Percentiles rank a stretch among this genome's conserved stretches.
Conservation (phyloP, 83 land plant species). For the Diphasiastrum complanatum region DNA sequence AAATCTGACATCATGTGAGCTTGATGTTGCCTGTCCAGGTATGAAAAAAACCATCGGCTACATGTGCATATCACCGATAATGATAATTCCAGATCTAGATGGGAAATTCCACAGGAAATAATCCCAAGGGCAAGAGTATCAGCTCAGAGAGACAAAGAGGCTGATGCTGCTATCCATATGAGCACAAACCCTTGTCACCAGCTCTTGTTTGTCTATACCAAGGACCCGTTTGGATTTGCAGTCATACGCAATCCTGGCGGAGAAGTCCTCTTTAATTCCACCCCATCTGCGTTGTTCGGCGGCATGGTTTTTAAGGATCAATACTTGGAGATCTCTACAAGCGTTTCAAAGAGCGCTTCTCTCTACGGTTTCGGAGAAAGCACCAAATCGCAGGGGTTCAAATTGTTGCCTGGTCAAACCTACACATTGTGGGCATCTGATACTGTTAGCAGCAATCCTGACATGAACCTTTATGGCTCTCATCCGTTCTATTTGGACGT, state of each 20-base stretch:
- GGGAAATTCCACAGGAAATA: slow-evolving; percentile 69
- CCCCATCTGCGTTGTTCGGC: slow-evolving; percentile 25
- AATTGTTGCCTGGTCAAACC: slow-evolving; percentile 38
- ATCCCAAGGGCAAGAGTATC: slow-evolving; percentile 41
- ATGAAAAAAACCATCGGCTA: slow-evolving; percentile 30
- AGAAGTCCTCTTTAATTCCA: slow-evolving; percentile 57
- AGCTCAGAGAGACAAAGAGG: slow-evolving; percentile 5
- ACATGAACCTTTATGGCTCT: slow-evolving; percentile 69
- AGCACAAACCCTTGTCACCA: slow-evolving; percentile 20
- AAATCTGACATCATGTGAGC: background rate
- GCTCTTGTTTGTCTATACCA: slow-evolving; percentile 51
- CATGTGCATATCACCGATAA: slow-evolving; percentile 62
- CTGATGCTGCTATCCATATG: background rate
- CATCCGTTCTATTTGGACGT: slow-evolving; percentile 85
- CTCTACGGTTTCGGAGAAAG: slow-evolving; percentile 87
- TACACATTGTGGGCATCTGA: slow-evolving; percentile 83
- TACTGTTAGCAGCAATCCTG: slow-evolving; percentile 38
- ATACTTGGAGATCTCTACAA: slow-evolving; percentile 72
- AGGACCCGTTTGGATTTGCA: slow-evolving; percentile 68
- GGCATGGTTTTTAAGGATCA: slow-evolving; percentile 87
- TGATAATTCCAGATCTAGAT: slow-evolving; percentile 32
- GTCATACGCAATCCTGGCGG: slow-evolving; percentile 54
- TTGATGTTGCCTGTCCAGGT: slow-evolving; percentile 7
- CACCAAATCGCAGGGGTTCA: slow-evolving; percentile 63
- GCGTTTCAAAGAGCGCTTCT: slow-evolving; percentile 48